Percentiles rank a stretch among this genome's conserved stretches.
Evolutionary conservation across 1,284 basidiomycete species (phyloP).

Genomic region (Trametes polyzona): DNA sequence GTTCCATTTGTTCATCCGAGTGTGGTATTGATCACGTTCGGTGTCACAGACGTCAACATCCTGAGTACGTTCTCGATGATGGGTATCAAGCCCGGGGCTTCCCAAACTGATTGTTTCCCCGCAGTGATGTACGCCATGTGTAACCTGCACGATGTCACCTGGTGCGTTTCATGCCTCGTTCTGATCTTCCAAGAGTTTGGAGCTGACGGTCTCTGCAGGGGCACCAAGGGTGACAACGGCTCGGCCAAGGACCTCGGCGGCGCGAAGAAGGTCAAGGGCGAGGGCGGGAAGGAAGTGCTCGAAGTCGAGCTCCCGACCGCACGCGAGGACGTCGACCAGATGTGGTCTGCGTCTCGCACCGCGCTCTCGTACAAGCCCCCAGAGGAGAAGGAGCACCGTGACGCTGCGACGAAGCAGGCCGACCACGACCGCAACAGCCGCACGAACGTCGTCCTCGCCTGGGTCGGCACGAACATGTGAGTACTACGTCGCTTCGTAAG

Average conservation of each 20-base stretch:
- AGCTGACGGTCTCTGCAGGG: slow-evolving; percentile 48
- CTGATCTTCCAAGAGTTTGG: too few relatives aligned
- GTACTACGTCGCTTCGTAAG: slow-evolving; percentile 30
- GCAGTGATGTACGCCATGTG: slow-evolving; percentile 90
- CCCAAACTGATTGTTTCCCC: slow-evolving; percentile 2
- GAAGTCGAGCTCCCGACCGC: slow-evolving; percentile 84
- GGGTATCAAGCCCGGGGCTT: neutral
- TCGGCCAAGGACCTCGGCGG: slow-evolving; percentile 84
- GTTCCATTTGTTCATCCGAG: neutral
- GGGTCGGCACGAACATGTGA: slow-evolving; percentile 85
- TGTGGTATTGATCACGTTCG: slow-evolving; percentile 11
- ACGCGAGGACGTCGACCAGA: slow-evolving; percentile 83
- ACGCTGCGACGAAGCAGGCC: slow-evolving; percentile 87
- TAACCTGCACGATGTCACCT: slow-evolving; percentile 88
- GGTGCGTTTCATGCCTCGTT: slow-evolving; percentile 46
- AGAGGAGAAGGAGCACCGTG: slow-evolving; percentile 79
- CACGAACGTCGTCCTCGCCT: slow-evolving; percentile 84
- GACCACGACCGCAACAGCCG: slow-evolving; percentile 84
- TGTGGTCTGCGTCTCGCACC: slow-evolving; percentile 77
- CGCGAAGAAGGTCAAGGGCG: slow-evolving; percentile 84
- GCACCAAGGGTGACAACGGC: slow-evolving; percentile 91
- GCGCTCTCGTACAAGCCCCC: slow-evolving; percentile 68
- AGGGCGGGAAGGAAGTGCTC: slow-evolving; percentile 83
- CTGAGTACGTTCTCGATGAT: slow-evolving; percentile 57
- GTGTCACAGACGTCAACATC: slow-evolving; percentile 76